Evolutionary conservation across 768 basidiomycete species (phyloP).

Genomic region (Naganishia onofrii): DNA sequence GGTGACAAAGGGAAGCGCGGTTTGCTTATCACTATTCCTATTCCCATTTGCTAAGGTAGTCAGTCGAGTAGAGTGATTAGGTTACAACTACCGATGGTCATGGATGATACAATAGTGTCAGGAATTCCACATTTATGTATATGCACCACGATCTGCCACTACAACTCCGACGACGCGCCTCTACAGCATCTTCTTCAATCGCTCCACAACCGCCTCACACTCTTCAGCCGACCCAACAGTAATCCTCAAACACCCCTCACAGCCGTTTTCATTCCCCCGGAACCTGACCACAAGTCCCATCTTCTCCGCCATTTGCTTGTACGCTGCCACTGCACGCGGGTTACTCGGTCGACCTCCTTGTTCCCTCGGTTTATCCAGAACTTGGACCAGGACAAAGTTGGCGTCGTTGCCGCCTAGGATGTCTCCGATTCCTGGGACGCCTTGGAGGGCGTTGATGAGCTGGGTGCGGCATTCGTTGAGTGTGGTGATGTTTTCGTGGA

Average conservation of each 20-base stretch:
- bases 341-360: slow-evolving; percentile 43
- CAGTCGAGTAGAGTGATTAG: too few relatives aligned
- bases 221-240: slow-evolving; percentile 84
- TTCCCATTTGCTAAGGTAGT: too few relatives aligned
- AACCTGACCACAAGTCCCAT: slow-evolving; percentile 85
- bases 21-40: too few relatives aligned
- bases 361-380: slow-evolving; percentile 57
- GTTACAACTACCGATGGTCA: too few relatives aligned
- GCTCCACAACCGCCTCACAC: slow-evolving; percentile 62
- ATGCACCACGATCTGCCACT: not conserved
- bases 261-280: slow-evolving; percentile 80
- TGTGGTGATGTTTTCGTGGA: slow-evolving; percentile 65
- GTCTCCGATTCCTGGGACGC: slow-evolving; percentile 57
- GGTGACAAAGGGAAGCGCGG: too few relatives aligned
- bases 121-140: not conserved
- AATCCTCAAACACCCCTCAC: slow-evolving; percentile 79
- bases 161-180: not conserved
- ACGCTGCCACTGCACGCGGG: slow-evolving; percentile 63
- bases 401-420: slow-evolving; percentile 79
- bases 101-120: too few relatives aligned
- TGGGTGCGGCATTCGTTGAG: slow-evolving; percentile 62
- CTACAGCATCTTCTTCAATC: slow-evolving; percentile 53
- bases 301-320: slow-evolving; percentile 78
- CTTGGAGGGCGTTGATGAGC: slow-evolving; percentile 59
- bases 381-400: slow-evolving; percentile 82